These are phyloP conservation scores for Betula pendula DNA, from an alignment of 306 rosid genomes.

Conservation along the genomic window DNA sequence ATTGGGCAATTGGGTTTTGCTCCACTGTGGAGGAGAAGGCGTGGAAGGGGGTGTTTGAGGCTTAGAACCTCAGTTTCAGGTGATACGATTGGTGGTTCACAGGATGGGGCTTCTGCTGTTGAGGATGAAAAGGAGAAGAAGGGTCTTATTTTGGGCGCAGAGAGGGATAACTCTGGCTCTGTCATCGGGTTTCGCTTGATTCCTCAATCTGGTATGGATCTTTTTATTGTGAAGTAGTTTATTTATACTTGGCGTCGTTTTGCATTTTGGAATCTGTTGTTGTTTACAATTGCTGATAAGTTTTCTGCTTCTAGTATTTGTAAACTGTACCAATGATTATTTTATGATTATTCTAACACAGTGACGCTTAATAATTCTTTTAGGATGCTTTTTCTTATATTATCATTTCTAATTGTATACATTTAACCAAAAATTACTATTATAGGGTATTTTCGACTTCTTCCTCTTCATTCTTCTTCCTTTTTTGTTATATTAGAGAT, in stretches of 20 bases:
- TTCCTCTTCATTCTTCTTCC: neutral
- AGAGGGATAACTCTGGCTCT: conserved; percentile 50
- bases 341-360: neutral
- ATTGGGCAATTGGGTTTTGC: conserved; percentile 25
- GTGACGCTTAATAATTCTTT: neutral
- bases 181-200: conserved; percentile 51
- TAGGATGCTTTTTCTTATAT: no score
- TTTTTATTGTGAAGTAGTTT: neutral
- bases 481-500: neutral
- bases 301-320: neutral
- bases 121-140: conserved; percentile 28
- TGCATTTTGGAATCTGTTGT: neutral
- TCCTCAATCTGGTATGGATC: conserved; percentile 39
- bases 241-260: neutral
- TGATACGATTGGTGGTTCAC: conserved; percentile 19
- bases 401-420: neutral
- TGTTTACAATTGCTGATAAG: neutral
- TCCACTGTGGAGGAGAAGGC: conserved; percentile 20
- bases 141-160: conserved; percentile 35
- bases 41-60: conserved; percentile 29
- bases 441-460: neutral
- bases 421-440: neutral
- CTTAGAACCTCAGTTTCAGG: conserved; percentile 36
- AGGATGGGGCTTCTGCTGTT: conserved; percentile 29
- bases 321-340: neutral